Evolutionary conservation across 2,329 filamentous ascomycete genomes (phyloP), one percentile per base, ranked within the genome.

Genomic region (Plenodomus tracheiphilus): DNA sequence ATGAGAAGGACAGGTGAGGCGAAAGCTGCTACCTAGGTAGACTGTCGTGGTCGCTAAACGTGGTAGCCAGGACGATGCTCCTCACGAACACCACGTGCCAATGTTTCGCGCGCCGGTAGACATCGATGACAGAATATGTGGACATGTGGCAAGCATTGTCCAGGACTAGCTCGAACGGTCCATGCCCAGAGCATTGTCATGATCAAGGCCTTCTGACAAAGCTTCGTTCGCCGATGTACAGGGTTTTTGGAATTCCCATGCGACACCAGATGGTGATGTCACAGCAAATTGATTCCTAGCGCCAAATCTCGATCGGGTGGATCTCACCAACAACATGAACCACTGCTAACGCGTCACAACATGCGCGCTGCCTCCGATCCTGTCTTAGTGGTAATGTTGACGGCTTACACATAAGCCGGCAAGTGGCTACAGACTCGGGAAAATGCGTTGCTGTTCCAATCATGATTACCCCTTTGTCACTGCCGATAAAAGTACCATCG

Each of bases 311-410:
- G 28, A 32, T 32, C 8, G 28, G 13, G 28, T 32, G 28, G 28
- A 15, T 15, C 28, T 15, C 11, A 32, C 13, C 28, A 32, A 32
- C 28, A 32, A 11, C 28, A 25, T 25, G 22, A 25, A 25, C 28
- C 28, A 32, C 28, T 32, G 28, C 11, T 39, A 53, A 22, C 47
- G 52, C 51, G 54, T 59, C 50, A 59, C 47, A 51, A 11, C 36
- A 42, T 39, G 46, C 42, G 39, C 30, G 36, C 38, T 35, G 32
- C 28, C 35, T 45, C 43, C n/a, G 47, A 39, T 37, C 30, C 36
- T 21, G 37, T 38, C 45, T 43, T 34, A 46, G 57, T 57, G 47
- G 51, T 59, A 59, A 60, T 43, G 37, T 17, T 35, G 16, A 43
- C 43, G 30, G 22, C 59, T 51, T 60, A 40, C 50, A 50, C 40